Base-by-base conservation (phyloP, 345 rosid species). In the Salix dunnii region DNA sequence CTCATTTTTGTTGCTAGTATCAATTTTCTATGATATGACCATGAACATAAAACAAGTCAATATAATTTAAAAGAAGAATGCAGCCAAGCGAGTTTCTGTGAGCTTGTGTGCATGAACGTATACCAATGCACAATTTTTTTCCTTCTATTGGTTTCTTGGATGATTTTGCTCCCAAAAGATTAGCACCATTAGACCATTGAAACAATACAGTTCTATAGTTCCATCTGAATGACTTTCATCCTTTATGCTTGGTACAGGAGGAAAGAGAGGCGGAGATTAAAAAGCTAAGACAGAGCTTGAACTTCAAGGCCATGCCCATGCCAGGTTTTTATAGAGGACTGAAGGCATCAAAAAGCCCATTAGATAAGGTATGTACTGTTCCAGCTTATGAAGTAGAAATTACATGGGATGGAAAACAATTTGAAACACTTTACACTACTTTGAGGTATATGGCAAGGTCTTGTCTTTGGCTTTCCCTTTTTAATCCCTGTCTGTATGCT, bases 251-350 rank as follows among this genome's bases (percentile, higher is more conserved):
- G 76, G 49, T 36, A 48, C 88, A 91, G 95, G 87, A 83, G 58
- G 78, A 78, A 58, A 88, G 65, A 76, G 87, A 76, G 60, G 78
- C 74, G 31, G 90, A 84, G 73, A 80, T 60, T 30, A 81, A 81
- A 82, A 87, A 73, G n/a, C 68, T 53, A 31, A 80, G 90, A 61
- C 85, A 86, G 77, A 86, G 79, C 79, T 71, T 73, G 40, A 83
- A 83, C 78, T 81, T 81, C 80, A 89, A 80, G 82, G 85, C 92
- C 42, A 72, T 78, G 7, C 85, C 86, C 21, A 25, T 81, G 76
- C 87, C 89, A 43, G 70, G 80, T 49, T 78, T 85, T 71, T 84
- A 83, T 76, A 81, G 28, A 1, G 78, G 82, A 71, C 86, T 73
- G 67, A 85, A 75, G 33, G 75, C 79, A 64, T 62, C 82, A 1